Evolutionary conservation across 192 early-diverging fungal species (phyloP).

Genomic region (Linderina pennispora): DNA sequence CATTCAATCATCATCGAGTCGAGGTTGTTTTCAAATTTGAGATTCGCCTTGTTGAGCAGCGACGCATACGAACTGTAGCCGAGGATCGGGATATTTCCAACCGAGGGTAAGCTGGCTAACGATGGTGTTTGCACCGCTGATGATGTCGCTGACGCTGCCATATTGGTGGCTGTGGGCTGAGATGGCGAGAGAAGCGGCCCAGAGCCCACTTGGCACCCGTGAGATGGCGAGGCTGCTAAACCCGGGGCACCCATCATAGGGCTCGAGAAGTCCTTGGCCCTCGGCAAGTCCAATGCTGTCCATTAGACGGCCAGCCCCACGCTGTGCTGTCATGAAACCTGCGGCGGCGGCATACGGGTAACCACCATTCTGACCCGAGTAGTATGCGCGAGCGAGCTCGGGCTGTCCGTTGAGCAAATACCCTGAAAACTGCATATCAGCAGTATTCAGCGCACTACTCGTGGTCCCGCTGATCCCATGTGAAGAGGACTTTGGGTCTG

Average conservation of each 20-base stretch:
- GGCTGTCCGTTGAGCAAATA: constrained; percentile 24
- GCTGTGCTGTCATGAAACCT: no score
- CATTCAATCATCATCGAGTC: constrained; percentile 64
- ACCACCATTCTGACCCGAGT: neutral
- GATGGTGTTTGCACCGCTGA: constrained; percentile 7
- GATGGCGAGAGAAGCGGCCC: no score
- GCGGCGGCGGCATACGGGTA: no score
- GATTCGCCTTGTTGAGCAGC: constrained; percentile 65
- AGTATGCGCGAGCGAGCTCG: constrained; percentile 3
- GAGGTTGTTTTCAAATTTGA: constrained; percentile 63
- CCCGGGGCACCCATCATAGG: neutral
- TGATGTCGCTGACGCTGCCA: neutral
- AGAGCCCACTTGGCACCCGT: no score
- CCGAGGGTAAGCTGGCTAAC: constrained; percentile 11
- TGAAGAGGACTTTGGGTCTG: no score
- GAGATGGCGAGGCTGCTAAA: no score
- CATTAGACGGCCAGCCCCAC: constrained; percentile 7
- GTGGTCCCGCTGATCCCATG: no score
- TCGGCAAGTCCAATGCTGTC: constrained; percentile 6
- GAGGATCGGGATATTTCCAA: constrained; percentile 17
- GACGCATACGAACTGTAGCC: constrained; percentile 53
- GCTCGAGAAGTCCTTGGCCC: neutral
- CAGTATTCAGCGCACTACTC: constrained; percentile 19
- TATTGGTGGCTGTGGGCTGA: no score
- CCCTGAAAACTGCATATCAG: constrained; percentile 38